phyloP scores from a whole-genome alignment of 78 protist species.

The Trichosphaerium sp. region DNA sequence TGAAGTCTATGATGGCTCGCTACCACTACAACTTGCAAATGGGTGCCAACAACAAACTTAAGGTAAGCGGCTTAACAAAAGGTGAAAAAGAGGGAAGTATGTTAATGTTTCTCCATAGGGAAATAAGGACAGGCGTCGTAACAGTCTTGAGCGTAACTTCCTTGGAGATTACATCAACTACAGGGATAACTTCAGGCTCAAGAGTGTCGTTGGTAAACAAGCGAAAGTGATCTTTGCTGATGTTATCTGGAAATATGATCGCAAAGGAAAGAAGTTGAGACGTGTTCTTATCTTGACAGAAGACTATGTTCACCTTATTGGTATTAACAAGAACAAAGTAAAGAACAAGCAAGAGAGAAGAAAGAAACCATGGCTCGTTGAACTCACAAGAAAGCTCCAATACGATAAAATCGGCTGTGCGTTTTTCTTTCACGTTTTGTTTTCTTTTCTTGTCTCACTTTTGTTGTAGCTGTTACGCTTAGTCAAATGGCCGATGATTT shows the following conservation, averaged over 20 bases:
- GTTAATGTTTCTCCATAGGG: too few relatives aligned
- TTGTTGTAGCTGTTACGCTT: constrained; percentile 9
- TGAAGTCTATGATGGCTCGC: constrained; percentile 27
- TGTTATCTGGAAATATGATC: constrained; percentile 16
- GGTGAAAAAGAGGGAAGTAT: too few relatives aligned
- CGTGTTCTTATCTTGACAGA: constrained; percentile 29
- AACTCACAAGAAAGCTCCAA: neutral
- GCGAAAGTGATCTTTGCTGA: constrained; percentile 44
- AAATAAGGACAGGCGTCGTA: constrained; percentile 44
- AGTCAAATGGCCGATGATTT: constrained; percentile 21
- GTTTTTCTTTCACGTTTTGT: constrained; percentile 34
- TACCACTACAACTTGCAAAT: constrained; percentile 40
- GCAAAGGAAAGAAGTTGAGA: constrained; percentile 16
- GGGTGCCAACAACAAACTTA: constrained; percentile 17
- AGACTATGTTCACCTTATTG: constrained; percentile 26
- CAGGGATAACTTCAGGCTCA: constrained; percentile 46
- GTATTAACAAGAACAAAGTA: constrained; percentile 52
- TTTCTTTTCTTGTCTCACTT: constrained; percentile 20
- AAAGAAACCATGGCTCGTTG: neutral
- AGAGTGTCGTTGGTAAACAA: constrained; percentile 28
- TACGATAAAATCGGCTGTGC: neutral
- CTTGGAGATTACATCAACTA: constrained; percentile 51
- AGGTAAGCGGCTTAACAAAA: neutral
- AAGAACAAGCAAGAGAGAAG: too few relatives aligned
- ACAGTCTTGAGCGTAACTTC: constrained; percentile 34